Base-by-base conservation (phyloP, 345 rosid genomes). In the Excoecaria cochinchinensis region DNA sequence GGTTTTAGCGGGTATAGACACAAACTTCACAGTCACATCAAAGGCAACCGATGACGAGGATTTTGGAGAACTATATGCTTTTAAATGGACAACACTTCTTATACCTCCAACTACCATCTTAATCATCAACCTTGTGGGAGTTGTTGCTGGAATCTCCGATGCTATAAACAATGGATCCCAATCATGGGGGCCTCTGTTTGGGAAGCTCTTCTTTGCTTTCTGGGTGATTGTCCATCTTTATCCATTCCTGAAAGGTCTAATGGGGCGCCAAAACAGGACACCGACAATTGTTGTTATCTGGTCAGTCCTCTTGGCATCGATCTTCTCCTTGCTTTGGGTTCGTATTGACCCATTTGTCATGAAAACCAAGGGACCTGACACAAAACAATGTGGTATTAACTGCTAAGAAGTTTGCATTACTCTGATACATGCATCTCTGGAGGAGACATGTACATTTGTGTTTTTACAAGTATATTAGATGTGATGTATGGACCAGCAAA, bases 141-240 rank as follows among this genome's bases (percentile, higher is more conserved):
- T 95, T 19, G 99, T 95, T 70, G 98, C 98, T 3, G 99, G 99
- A 58, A 60, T 95, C 78, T 93, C 98, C 17, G 97, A 95, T 76
- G 97, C 97, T 50, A 89, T 93, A 70, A 95, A 95, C 87, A 91
- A 93, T 46, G 99, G 99, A 3, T 90, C 87, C 84, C 89, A 91
- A 65, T 86, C 97, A 16, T 91, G 97, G 95, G 99, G 99, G 11
- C 94, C 97, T 67, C 84, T 95, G 4, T 91, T 95, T 51, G 98
- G 99, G 72, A 93, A 95, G 90, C 93, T 95, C 25, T 95, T 95
- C 88, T 91, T 95, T 62, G 80, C 97, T 70, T 93, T 93, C 82
- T 89, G 99, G 97, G 98, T 91, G 81, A 95, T 95, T 69, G 84
- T 92, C 76, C 98, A 91, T 88, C 95, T 95, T 81, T 95, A 95